These are phyloP conservation scores for Lanmaoa pseudosensibilis DNA, from an alignment of 768 basidiomycete species.

Conservation along the genomic window DNA sequence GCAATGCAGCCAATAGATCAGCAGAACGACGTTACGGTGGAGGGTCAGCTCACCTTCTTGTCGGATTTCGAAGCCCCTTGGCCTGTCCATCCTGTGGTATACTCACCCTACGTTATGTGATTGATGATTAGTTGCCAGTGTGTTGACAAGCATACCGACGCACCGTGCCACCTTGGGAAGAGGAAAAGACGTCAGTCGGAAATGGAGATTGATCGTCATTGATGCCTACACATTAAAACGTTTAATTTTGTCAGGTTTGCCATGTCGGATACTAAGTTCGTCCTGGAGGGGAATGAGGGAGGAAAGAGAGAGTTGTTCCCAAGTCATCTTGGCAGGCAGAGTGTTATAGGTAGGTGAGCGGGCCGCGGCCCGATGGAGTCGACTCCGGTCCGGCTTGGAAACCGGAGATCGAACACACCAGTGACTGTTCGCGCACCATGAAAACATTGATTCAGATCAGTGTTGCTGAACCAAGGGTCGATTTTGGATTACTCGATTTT, in stretches of 20 bases:
- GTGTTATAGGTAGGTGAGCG: not conserved
- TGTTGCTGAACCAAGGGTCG: no score
- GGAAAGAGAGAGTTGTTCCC: not conserved
- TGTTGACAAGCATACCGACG: conserved; percentile 11
- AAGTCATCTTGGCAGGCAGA: not conserved
- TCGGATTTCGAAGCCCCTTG: conserved; percentile 93
- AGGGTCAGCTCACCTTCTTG: conserved; percentile 66
- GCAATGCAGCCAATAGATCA: conserved; percentile 1
- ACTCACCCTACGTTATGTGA: conserved; percentile 60
- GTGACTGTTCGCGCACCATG: no score
- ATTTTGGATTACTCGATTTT: no score
- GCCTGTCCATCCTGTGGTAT: conserved; percentile 93
- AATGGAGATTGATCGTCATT: not conserved
- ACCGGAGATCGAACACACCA: no score
- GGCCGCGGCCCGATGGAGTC: not conserved
- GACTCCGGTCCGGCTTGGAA: not conserved
- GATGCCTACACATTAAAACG: conserved; percentile 71
- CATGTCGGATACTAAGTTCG: conserved; percentile 33
- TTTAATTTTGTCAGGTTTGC: conserved; percentile 55
- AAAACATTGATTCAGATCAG: not conserved
- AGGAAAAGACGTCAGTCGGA: conserved; percentile 9
- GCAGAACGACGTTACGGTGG: not conserved
- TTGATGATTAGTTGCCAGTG: not conserved
- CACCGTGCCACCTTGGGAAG: conserved; percentile 46
- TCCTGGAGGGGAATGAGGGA: not conserved